Percentiles rank a stretch among this genome's conserved stretches.
Conservation (phyloP, 2,329 filamentous ascomycete species). For the Diaporthe citri region DNA sequence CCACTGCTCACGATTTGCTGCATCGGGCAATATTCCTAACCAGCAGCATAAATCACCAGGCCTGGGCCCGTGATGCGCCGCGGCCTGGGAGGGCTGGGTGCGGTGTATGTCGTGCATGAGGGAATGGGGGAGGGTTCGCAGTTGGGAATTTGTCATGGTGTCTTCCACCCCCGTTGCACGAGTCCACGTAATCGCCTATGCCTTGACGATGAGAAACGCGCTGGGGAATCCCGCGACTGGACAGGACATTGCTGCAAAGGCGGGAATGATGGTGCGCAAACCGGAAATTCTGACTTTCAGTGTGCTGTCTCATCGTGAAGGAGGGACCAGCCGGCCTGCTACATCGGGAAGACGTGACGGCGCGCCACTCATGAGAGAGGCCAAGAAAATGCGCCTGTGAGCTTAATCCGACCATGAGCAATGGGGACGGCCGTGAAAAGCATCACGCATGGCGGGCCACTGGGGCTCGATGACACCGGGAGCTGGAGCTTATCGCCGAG, state of each 20-base stretch:
- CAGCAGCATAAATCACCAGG: constrained; percentile 11
- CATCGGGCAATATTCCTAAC: constrained; percentile 15
- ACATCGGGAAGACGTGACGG: background rate
- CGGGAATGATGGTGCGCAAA: background rate
- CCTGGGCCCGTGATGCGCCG: constrained; percentile 7
- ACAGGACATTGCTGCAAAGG: background rate
- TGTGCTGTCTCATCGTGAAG: constrained; percentile 22
- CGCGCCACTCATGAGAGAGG: background rate
- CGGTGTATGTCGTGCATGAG: background rate
- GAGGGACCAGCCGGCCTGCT: background rate
- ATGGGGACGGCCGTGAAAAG: constrained; percentile 6
- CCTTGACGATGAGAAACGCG: background rate
- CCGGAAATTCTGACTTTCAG: constrained; percentile 14
- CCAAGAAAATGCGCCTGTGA: background rate
- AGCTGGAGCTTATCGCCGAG: constrained; percentile 6
- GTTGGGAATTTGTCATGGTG: constrained; percentile 10
- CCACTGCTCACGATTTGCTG: constrained; percentile 20
- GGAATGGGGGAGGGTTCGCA: background rate
- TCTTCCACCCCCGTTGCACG: background rate
- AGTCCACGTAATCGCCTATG: constrained; percentile 28
- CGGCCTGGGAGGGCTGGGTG: background rate
- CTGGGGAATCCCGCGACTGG: background rate
- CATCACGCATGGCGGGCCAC: background rate
- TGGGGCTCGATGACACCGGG: background rate
- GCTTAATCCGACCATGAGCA: constrained; percentile 14